Conservation (phyloP, 345 rosid genomes). For the Firmiana major region DNA sequence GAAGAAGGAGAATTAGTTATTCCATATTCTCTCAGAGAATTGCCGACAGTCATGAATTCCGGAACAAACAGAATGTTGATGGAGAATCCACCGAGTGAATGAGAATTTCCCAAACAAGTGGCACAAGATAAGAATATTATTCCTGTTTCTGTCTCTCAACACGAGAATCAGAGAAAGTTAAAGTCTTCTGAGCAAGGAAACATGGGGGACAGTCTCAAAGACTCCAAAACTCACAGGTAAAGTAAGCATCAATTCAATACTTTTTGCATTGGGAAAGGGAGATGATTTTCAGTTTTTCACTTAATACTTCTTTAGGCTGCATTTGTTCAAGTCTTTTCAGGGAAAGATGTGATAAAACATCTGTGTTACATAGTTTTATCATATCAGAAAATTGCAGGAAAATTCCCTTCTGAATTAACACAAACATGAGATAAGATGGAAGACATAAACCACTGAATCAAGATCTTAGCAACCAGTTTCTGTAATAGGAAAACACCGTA, state of each 20-base stretch:
- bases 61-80: background rate
- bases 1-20: background rate
- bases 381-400: no score
- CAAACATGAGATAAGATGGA: background rate
- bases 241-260: background rate
- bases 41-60: background rate
- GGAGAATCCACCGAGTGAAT: background rate
- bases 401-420: background rate
- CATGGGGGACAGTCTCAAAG: background rate
- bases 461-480: background rate
- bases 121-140: background rate
- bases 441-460: background rate
- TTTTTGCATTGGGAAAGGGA: constrained; percentile 17
- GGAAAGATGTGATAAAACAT: background rate
- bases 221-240: background rate
- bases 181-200: background rate
- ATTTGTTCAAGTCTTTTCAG: background rate
- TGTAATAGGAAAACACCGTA: background rate
- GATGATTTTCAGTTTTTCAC: background rate
- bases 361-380: background rate
- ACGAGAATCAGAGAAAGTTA: constrained; percentile 21
- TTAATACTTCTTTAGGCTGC: background rate
- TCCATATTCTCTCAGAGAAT: constrained; percentile 2
- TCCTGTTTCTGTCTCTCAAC: background rate
- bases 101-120: background rate